Conservation (phyloP, 352 stramenopile species). For the Pythium brassicae region DNA sequence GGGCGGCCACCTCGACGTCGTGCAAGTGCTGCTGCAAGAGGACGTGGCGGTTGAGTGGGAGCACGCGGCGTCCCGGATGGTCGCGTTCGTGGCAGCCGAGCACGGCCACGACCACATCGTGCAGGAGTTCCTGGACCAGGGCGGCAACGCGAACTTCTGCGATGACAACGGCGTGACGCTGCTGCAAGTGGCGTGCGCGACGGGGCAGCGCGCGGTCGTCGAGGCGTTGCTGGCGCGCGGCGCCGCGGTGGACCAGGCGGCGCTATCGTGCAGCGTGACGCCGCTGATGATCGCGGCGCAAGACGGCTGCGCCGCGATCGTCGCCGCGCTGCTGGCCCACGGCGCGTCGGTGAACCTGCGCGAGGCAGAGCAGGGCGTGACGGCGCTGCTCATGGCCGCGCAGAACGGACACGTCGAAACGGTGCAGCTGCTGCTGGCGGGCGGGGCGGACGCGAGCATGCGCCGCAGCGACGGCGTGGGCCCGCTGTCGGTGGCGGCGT, state of each 20-base stretch:
- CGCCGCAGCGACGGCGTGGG: slow-evolving; percentile 5
- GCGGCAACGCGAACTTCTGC: not conserved
- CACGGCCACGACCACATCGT: slow-evolving; percentile 1
- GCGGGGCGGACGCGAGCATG: slow-evolving; percentile 2
- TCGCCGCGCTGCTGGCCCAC: slow-evolving; percentile 1
- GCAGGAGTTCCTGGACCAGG: slow-evolving; percentile 5
- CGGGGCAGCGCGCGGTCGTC: not conserved
- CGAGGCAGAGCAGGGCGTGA: slow-evolving; percentile 4
- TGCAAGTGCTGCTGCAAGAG: slow-evolving; percentile 6
- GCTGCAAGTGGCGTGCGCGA: slow-evolving; percentile 5
- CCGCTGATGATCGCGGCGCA: slow-evolving; percentile 10
- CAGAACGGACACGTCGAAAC: slow-evolving; percentile 1
- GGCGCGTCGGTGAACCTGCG: not conserved
- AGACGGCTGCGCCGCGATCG: not conserved
- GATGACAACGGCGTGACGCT: slow-evolving; percentile 8
- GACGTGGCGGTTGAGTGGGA: slow-evolving; percentile 3
- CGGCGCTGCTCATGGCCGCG: slow-evolving; percentile 4
- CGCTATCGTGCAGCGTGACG: slow-evolving; percentile 1
- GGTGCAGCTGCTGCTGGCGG: not conserved
- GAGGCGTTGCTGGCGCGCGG: slow-evolving; percentile 1
- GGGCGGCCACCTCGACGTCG: slow-evolving; percentile 4
- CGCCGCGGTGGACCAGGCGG: slow-evolving; percentile 2
- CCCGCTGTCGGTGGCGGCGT: slow-evolving; percentile 5
- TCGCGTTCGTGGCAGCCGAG: slow-evolving; percentile 2
- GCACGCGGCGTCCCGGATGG: not conserved